Base-by-base conservation (phyloP, 768 basidiomycete genomes). In the Phlegmacium glaucopus region DNA sequence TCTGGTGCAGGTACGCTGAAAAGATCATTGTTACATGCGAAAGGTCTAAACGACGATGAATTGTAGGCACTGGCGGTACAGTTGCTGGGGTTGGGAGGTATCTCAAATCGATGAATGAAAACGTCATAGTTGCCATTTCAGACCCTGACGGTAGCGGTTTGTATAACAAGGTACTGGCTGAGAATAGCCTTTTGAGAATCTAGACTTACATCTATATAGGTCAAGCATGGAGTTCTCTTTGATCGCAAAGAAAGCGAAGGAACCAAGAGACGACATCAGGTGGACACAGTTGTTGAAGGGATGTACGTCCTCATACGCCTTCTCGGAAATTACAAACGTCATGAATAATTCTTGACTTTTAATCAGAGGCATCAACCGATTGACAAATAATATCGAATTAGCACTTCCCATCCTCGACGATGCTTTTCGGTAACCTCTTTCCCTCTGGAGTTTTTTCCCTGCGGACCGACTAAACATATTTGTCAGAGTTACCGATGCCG, bases 131-230 rank as follows among this genome's bases (percentile, higher is more conserved):
- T 9, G 83, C 84, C 5, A 74, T 99, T 42, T 78, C 90, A 9
- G 96, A 99, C 66, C 94, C 94, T 0, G 87, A 94, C 58, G 95
- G 95, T 8, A 94, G 90, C 57, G 96, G 96, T 1, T 69, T 99
- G 42, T 96, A 86, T 67, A 97, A 97, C 68, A 96, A 95, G 76
- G 90, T 87, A 16, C 39, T 43, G 9, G 22, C 12, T 40, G 16
- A 37, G 18, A 26, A 25, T 30, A 36, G 39, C 6, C 32, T 10
- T 34, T 11, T 34, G 11, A n/a, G 11, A 4, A 34, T 3, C 11
- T 34, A n/a, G 32, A 34, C 32, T 34, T n/a, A n/a, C 32, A 10
- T 11, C 6, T n/a, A 10, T 3, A 11, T 34, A 89, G 86, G 80
- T 96, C 44, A 91, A 90, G 68, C 79, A 85, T 54, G 93, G 92